Evolutionary conservation across 1,284 basidiomycete genomes (phyloP), one percentile per base, ranked within the genome.

Genomic region (Naganishia cerealis): DNA sequence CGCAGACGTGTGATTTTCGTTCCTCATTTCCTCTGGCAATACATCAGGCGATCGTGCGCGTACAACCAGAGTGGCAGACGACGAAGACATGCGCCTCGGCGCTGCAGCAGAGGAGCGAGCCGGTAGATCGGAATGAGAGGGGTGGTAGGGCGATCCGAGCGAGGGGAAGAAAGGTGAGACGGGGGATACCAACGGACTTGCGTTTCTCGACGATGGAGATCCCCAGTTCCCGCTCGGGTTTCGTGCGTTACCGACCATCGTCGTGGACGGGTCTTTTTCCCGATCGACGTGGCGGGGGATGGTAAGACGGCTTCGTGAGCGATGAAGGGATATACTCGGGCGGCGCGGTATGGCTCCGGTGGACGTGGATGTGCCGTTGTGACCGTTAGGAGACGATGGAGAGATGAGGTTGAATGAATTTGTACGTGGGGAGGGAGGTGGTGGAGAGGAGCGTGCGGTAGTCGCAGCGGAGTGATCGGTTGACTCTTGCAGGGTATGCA

Each of bases 281-380:
- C 50, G 36, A 29, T 63, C 50, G 0, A 63, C 50, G 29, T 63
- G 61, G 0, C 61, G 61, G 10, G 61, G 61, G 24, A 63, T 63
- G 13, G 61, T 63, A 26, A 63, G 29, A 13, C 61, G 21, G 38
- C 61, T 63, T 7, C 61, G 61, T 13, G 61, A 63, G 10, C 61
- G 61, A 39, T 54, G 52, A 12, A 54, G 26, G 7, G 61, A 63
- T 5, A 63, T 16, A 42, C 61, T 63, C 21, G 61, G 61, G 7
- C 61, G 61, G n/a, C 61, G 61, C n/a, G 39, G n/a, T 12, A 13
- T 24, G 2, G n/a, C 46, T 5, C 46, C 46, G 46, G 13, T 50
- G 21, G 46, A 50, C 1, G 46, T 10, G 21, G 46, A 50, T 9
- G 21, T 13, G 21, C 46, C n/a, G 13, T 50, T 21, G 10, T 10